Percentiles rank a stretch among this genome's conserved stretches.
Conservation (phyloP, 1,284 basidiomycete genomes). For the Microbotryomycetes sp. region DNA sequence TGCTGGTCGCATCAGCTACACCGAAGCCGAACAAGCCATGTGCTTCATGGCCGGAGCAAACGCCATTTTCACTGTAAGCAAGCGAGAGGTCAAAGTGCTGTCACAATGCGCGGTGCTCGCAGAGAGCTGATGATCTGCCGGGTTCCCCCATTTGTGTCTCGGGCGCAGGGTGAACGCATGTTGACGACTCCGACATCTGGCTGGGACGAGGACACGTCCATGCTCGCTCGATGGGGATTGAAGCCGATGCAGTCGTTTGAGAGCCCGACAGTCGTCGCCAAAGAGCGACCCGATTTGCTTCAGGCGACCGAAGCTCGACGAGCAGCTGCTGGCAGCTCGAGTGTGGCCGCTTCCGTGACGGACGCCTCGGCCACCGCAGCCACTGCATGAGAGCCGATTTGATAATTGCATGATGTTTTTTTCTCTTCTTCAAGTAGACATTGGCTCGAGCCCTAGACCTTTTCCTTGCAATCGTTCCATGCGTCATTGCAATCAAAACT, state of each 20-base stretch:
- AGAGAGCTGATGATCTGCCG: too few relatives aligned
- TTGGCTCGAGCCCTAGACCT: too few relatives aligned
- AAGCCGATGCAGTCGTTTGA: constrained; percentile 62
- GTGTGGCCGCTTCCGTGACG: too few relatives aligned
- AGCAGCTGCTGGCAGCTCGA: constrained; percentile 11
- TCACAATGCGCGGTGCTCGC: too few relatives aligned
- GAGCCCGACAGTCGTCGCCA: constrained; percentile 29
- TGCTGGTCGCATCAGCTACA: constrained; percentile 82
- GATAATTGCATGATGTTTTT: too few relatives aligned
- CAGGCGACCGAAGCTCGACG: constrained; percentile 25
- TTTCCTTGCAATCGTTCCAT: too few relatives aligned
- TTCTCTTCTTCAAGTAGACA: too few relatives aligned
- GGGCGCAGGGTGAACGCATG: constrained; percentile 79
- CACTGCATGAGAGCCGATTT: too few relatives aligned
- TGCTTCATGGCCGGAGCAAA: constrained; percentile 98
- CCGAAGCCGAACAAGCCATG: constrained; percentile 91
- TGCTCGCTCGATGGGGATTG: constrained; percentile 90
- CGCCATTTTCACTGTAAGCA: constrained; percentile 87
- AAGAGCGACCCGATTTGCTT: constrained; percentile 28
- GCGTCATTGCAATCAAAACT: too few relatives aligned
- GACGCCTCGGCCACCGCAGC: too few relatives aligned
- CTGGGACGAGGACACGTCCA: constrained; percentile 71
- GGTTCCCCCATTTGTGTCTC: too few relatives aligned
- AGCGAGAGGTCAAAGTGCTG: too few relatives aligned
- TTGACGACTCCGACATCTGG: constrained; percentile 70